phyloP scores from a whole-genome alignment of 495 filamentous ascomycete species.

The Aspergillus carlsbadensis region DNA sequence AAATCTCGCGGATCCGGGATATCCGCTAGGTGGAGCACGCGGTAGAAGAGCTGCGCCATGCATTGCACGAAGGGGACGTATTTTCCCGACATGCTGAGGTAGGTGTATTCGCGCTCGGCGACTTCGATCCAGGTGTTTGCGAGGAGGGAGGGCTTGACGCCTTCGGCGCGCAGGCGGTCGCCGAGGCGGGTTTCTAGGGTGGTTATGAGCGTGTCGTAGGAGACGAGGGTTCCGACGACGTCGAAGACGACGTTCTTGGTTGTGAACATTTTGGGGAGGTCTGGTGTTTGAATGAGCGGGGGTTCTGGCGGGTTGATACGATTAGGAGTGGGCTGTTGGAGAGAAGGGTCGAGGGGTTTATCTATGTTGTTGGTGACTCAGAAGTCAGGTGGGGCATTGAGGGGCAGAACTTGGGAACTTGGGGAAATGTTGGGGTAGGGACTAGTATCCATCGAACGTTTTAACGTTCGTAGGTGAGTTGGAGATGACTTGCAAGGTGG shows the following conservation, averaged over 20 bases:
- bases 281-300: too few species aligned
- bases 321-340: too few species aligned
- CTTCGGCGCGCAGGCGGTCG: conserved; percentile 30
- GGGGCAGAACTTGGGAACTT: too few species aligned
- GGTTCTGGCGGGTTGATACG: too few species aligned
- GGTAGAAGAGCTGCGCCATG: conserved; percentile 38
- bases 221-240: conserved; percentile 39
- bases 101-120: conserved; percentile 44
- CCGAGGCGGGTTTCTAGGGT: conserved; percentile 32
- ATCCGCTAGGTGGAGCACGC: conserved; percentile 30
- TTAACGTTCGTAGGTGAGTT: too few species aligned
- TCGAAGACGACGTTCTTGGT: conserved; percentile 43
- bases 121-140: conserved; percentile 40
- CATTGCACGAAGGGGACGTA: conserved; percentile 31
- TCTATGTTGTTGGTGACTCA: too few species aligned
- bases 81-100: conserved; percentile 33
- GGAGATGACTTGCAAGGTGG: too few species aligned
- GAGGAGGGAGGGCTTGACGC: conserved; percentile 33
- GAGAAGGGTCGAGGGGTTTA: too few species aligned
- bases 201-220: conserved; percentile 31
- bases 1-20: conserved; percentile 30
- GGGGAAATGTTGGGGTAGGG: too few species aligned
- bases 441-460: too few species aligned
- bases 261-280: conserved; percentile 4
- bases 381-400: too few species aligned